Conservation (phyloP, 2,329 filamentous ascomycete species). For the Myriosclerotinia curreyana region DNA sequence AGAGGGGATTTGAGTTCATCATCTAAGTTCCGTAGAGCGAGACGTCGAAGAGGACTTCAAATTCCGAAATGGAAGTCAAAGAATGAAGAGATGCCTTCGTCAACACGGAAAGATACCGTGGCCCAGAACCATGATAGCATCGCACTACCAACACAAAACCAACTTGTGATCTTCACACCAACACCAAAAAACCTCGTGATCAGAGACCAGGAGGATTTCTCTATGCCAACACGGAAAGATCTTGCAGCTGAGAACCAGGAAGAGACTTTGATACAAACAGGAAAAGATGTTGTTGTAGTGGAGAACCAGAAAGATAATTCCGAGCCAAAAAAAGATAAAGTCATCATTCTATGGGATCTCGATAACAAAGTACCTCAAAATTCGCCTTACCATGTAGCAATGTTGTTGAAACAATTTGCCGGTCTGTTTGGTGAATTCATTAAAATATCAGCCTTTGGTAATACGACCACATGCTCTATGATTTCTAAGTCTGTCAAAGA, state of each 20-base stretch:
- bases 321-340: neutral
- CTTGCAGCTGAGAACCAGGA: neutral
- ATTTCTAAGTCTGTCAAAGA: neutral
- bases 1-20: too few species aligned
- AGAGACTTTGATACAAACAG: neutral
- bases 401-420: neutral
- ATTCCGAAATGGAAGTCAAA: too few species aligned
- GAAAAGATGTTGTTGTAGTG: neutral
- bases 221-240: too few species aligned
- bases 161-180: too few species aligned
- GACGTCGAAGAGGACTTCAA: too few species aligned
- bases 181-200: too few species aligned
- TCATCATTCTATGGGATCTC: neutral
- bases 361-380: neutral
- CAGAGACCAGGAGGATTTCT: too few species aligned
- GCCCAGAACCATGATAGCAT: too few species aligned
- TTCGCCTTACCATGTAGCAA: neutral
- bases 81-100: too few species aligned
- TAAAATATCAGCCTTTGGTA: neutral
- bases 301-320: neutral
- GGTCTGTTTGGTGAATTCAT: neutral
- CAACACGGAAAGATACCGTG: too few species aligned
- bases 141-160: too few species aligned
- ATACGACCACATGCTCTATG: neutral
- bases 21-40: too few species aligned